Base-by-base conservation (phyloP, 805 yeast species). In the Metschnikowia arizonensis region DNA sequence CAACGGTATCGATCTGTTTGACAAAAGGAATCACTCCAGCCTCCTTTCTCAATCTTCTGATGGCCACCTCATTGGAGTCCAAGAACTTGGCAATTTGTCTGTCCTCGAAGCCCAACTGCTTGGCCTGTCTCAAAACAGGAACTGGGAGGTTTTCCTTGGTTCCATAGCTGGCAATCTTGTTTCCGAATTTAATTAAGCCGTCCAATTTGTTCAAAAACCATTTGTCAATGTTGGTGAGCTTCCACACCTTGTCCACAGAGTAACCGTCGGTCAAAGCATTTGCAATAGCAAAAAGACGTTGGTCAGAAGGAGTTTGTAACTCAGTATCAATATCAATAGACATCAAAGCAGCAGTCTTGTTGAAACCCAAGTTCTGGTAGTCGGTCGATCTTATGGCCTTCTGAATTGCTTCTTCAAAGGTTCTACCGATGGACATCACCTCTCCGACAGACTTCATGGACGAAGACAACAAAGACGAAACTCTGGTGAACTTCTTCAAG, bases 371-470 rank as follows among this genome's bases (percentile, higher is more conserved):
- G 75, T 93, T 93, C 53, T 86, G 95, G 68, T 93, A 91, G 64
- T 93, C 99, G 28, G 96, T 89, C 14, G 96, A 86, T 68, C 99
- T 80, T 56, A 93, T 89, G 47, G 98, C 99, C 72, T 91, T 91
- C 68, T 93, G 99, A 54, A 91, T 87, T 8, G 97, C 96, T 66
- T 91, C 99, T 69, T 91, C 99, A 56, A 91, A 91, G 23, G 95
- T 91, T 67, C 99, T 79, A 61, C 99, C 99, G 61, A 91, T 88
- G 56, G 91, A 79, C 99, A 91, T 91, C 43, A 93, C 98, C 68
- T 91, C 99, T 75, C 99, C 99, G 54, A 91, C 98, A 50, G 97
- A 89, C 72, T 91, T 91, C 99, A 91, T 91, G 25, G 96, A 82
- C 1, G 97, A 89, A 8, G 93, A 85, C 57, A 91, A 79, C 64